A percentile compares a stretch with the other conserved stretches of the same genome.
Evolutionary conservation across 2,329 filamentous ascomycete species (phyloP).

Genomic region (Blumeria hordei): DNA sequence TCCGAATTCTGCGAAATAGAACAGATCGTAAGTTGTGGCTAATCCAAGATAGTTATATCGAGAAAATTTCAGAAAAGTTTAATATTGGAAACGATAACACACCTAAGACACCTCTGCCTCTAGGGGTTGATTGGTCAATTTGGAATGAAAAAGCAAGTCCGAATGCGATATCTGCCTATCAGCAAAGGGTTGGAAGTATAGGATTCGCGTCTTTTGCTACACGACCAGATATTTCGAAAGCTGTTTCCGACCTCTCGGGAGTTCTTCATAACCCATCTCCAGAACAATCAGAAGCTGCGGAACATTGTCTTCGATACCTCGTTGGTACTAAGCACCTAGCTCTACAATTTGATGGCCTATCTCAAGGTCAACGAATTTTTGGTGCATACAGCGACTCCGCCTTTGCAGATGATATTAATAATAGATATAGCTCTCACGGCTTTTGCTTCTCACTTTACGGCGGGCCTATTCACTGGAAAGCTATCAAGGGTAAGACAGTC

Average conservation of each 20-base stretch:
- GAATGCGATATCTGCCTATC: not conserved
- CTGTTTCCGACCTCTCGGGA: not conserved
- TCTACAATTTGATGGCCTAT: not conserved
- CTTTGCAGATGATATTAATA: not conserved
- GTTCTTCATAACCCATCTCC: not conserved
- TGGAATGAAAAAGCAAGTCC: not conserved
- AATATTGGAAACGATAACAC: not conserved
- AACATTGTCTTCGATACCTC: not conserved
- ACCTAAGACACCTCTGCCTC: not conserved
- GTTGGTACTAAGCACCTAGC: not conserved
- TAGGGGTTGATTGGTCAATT: not conserved
- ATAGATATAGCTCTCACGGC: not conserved
- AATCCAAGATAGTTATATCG: not conserved
- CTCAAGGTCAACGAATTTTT: not conserved
- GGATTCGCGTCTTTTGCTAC: not conserved
- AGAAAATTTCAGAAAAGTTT: slow-evolving; percentile 1
- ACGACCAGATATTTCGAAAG: not conserved
- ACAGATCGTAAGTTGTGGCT: not conserved
- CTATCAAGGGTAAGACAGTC: not conserved
- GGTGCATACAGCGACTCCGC: not conserved
- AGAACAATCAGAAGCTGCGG: not conserved
- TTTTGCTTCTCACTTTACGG: not conserved
- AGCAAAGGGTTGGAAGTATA: not conserved
- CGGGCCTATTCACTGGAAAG: not conserved
- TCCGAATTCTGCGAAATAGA: not conserved